These are phyloP conservation scores for Pythium biforme DNA, from an alignment of 352 stramenopile genomes.

Conservation along the genomic window DNA sequence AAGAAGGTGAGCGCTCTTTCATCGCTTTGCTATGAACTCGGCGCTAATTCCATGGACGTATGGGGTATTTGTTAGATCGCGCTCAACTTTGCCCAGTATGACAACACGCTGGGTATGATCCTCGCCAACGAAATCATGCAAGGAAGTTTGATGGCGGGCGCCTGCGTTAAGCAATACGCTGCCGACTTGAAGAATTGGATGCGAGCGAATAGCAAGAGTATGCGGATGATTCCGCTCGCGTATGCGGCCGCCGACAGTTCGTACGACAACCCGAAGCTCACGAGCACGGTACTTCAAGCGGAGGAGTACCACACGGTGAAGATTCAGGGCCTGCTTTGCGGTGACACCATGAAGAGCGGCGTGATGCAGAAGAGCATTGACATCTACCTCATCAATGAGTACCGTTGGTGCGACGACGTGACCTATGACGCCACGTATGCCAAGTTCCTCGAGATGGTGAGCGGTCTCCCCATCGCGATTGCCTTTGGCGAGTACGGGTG, in stretches of 20 bases:
- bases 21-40: neutral
- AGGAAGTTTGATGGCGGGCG: slow-evolving; percentile 58
- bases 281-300: slow-evolving; percentile 34
- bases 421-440: slow-evolving; percentile 71
- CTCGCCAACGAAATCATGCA: slow-evolving; percentile 90
- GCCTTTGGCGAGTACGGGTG: slow-evolving; percentile 83
- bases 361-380: slow-evolving; percentile 82
- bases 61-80: slow-evolving; percentile 46
- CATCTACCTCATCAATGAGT: slow-evolving; percentile 88
- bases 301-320: slow-evolving; percentile 82
- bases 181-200: slow-evolving; percentile 87
- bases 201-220: slow-evolving; percentile 77
- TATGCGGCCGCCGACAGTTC: slow-evolving; percentile 81
- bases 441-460: slow-evolving; percentile 63
- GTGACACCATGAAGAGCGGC: slow-evolving; percentile 78
- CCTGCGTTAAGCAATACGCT: slow-evolving; percentile 85
- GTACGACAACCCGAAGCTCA: slow-evolving; percentile 43
- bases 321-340: slow-evolving; percentile 77
- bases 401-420: slow-evolving; percentile 75
- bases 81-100: slow-evolving; percentile 85
- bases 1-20: slow-evolving; percentile 45
- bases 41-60: neutral
- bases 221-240: slow-evolving; percentile 72
- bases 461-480: slow-evolving; percentile 77
- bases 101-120: slow-evolving; percentile 84